These are phyloP conservation scores for Lodderomyces pseudojiufengensis DNA, from an alignment of 1,139 yeast genomes.

Conservation along the genomic window DNA sequence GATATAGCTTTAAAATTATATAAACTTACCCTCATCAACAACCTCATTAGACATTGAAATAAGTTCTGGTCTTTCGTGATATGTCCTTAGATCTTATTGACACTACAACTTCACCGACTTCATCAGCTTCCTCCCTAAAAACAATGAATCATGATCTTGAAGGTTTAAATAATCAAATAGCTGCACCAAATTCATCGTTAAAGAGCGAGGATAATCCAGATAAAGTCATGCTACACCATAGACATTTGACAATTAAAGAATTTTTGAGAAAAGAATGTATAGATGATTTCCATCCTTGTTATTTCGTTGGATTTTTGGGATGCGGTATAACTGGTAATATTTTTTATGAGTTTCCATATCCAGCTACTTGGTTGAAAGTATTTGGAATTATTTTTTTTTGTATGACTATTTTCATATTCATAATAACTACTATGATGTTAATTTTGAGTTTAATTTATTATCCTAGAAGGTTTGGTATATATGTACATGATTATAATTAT, in stretches of 20 bases:
- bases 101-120: too few species aligned
- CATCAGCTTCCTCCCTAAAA: too few species aligned
- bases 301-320: constrained; percentile 77
- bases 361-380: constrained; percentile 54
- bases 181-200: too few species aligned
- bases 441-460: constrained; percentile 6
- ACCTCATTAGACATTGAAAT: too few species aligned
- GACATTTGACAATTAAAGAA: neutral
- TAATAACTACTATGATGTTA: constrained; percentile 22
- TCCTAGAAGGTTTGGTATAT: constrained; percentile 27
- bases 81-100: too few species aligned
- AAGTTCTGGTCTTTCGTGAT: too few species aligned
- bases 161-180: too few species aligned
- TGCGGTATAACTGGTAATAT: constrained; percentile 66
- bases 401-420: constrained; percentile 30
- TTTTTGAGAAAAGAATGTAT: constrained; percentile 8
- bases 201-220: too few species aligned
- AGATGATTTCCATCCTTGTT: constrained; percentile 36
- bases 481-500: constrained; percentile 42
- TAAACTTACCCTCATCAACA: too few species aligned
- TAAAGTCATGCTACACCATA: too few species aligned
- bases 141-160: too few species aligned
- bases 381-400: constrained; percentile 54
- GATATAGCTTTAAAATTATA: too few species aligned
- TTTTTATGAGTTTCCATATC: constrained; percentile 62